Evolutionary conservation across 306 rosid genomes (phyloP).

Genomic region (Trifolium repens): DNA sequence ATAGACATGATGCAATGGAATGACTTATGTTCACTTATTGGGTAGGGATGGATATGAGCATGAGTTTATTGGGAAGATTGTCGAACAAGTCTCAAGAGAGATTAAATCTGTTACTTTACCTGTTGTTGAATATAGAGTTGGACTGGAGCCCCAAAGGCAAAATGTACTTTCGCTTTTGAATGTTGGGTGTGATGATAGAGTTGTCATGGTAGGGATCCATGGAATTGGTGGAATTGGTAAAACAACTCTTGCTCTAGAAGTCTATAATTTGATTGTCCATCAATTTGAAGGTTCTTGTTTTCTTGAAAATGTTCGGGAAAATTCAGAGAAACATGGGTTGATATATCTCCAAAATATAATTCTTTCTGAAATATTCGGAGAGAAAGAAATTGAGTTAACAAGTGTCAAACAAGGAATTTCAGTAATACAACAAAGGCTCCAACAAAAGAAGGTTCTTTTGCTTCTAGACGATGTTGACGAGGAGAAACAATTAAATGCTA

Average conservation of each 20-base stretch:
- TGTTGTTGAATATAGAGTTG: neutral
- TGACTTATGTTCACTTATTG: neutral
- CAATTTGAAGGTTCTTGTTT: conserved; percentile 3
- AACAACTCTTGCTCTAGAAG: neutral
- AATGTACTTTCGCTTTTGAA: neutral
- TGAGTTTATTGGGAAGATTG: neutral
- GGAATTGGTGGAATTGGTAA: neutral
- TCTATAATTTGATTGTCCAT: neutral
- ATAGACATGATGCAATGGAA: neutral
- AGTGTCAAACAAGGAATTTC: conserved; percentile 2
- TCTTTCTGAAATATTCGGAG: neutral
- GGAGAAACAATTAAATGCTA: conserved; percentile 5
- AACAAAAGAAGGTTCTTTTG: neutral
- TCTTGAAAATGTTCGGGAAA: neutral
- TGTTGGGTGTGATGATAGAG: neutral
- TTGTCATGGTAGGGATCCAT: conserved; percentile 16
- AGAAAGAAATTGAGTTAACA: neutral
- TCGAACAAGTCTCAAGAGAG: neutral
- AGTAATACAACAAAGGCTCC: neutral
- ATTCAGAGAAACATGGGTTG: conserved; percentile 3
- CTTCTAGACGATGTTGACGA: conserved; percentile 33
- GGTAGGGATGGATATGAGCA: conserved; percentile 7
- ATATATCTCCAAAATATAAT: neutral
- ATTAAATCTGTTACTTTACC: neutral
- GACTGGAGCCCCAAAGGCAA: neutral